Evolutionary conservation across 2,329 filamentous ascomycete species (phyloP).

Genomic region (Anisogramma anomala): DNA sequence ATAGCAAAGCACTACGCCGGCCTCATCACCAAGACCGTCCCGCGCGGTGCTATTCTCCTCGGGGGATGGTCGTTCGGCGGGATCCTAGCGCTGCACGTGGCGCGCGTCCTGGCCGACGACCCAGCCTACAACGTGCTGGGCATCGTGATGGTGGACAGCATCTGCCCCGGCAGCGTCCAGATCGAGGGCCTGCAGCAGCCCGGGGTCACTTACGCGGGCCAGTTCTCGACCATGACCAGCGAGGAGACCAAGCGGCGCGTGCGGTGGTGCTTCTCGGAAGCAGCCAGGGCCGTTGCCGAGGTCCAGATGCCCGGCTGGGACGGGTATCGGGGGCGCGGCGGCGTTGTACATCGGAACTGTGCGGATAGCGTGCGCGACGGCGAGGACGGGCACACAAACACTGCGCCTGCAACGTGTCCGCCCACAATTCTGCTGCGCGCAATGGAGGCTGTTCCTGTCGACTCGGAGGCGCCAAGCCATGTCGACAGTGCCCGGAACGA

Average conservation of each 20-base stretch:
- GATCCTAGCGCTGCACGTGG: conserved; percentile 38
- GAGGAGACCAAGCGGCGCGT: conserved; percentile 21
- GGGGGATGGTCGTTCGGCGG: conserved; percentile 51
- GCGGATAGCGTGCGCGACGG: background rate
- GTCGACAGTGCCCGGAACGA: conserved; percentile 35
- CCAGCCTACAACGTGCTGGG: conserved; percentile 31
- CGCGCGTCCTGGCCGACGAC: conserved; percentile 30
- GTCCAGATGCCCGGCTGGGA: conserved; percentile 33
- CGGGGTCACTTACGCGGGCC: conserved; percentile 17
- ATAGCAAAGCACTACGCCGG: conserved; percentile 41
- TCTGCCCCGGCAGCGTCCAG: conserved; percentile 22
- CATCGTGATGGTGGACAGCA: conserved; percentile 41
- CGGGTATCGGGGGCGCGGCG: background rate
- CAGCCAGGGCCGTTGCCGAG: conserved; percentile 27
- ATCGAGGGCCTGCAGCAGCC: conserved; percentile 13
- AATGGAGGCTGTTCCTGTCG: conserved; percentile 27
- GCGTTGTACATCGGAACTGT: background rate
- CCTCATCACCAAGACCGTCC: conserved; percentile 31
- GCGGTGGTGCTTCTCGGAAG: conserved; percentile 31
- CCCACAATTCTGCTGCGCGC: conserved; percentile 35
- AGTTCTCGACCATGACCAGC: conserved; percentile 21
- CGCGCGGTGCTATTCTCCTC: conserved; percentile 32
- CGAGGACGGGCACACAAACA: background rate
- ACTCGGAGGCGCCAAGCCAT: conserved; percentile 18
- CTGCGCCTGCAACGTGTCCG: conserved; percentile 21